phyloP scores from a whole-genome alignment of 2,329 filamentous ascomycete genomes.

The Colletotrichum gigasporum region DNA sequence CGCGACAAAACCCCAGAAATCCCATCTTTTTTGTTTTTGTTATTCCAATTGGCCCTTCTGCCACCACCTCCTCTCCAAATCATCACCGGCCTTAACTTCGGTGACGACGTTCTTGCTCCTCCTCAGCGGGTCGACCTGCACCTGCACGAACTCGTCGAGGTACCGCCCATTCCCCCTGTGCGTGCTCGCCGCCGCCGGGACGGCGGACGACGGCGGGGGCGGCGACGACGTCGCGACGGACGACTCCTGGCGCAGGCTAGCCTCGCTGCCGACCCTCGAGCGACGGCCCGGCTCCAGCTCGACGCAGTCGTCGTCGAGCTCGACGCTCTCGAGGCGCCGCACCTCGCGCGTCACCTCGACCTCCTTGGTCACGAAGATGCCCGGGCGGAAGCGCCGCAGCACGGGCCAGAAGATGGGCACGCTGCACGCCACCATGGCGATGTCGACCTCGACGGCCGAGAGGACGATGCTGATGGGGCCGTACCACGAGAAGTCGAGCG shows the following conservation, averaged over 20 bases:
- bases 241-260: constrained; percentile 27
- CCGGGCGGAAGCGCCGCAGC: constrained; percentile 6
- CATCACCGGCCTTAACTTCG: constrained; percentile 8
- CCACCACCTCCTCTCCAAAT: constrained; percentile 10
- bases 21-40: no score
- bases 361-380: constrained; percentile 32
- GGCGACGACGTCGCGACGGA: background rate
- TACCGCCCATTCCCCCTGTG: constrained; percentile 1
- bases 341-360: constrained; percentile 21
- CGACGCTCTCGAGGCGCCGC: constrained; percentile 11
- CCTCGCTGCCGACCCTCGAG: constrained; percentile 27
- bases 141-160: constrained; percentile 3
- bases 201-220: no score
- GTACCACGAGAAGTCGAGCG: constrained; percentile 45
- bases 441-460: constrained; percentile 33
- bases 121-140: constrained; percentile 21
- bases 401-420: constrained; percentile 89
- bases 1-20: no score
- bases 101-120: constrained; percentile 14
- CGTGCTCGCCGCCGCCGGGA: no score
- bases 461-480: constrained; percentile 35
- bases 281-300: constrained; percentile 17
- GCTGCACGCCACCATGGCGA: constrained; percentile 54
- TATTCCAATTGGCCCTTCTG: no score
- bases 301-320: constrained; percentile 25